Conservation (phyloP, 176 grass and related monocot species). For the Rhynchospora tenuis region DNA sequence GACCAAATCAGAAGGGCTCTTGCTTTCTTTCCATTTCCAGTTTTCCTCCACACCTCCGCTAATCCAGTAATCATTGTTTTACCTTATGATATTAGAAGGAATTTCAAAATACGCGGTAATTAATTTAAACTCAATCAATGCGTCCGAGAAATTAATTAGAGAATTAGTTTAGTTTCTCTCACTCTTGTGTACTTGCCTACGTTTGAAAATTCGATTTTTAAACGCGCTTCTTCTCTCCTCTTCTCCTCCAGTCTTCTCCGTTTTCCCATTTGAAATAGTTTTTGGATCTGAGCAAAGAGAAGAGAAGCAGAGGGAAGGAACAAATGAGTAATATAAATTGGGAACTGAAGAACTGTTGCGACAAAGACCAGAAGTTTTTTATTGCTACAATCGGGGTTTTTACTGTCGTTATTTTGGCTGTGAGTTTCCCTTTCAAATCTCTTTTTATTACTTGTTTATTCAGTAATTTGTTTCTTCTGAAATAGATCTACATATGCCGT, state of each 20-base stretch:
- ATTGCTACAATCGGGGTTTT: slow-evolving; percentile 63
- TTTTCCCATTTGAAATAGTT: background rate
- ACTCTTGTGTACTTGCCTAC: background rate
- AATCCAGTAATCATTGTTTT: background rate
- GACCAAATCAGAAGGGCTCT: background rate
- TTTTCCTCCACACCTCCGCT: background rate
- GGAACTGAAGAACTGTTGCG: slow-evolving; percentile 91
- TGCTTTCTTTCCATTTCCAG: background rate
- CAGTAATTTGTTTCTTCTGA: background rate
- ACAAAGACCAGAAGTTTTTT: slow-evolving; percentile 54
- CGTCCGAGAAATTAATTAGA: slow-evolving; percentile 3
- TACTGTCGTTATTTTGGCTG: slow-evolving; percentile 88
- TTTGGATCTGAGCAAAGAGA: slow-evolving; percentile 37
- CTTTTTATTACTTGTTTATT: background rate
- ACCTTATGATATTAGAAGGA: background rate
- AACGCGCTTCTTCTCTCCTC: slow-evolving; percentile 18
- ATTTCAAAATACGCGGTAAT: slow-evolving; percentile 1
- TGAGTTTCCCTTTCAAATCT: slow-evolving; percentile 22
- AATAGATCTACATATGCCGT: background rate
- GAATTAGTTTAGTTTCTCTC: background rate
- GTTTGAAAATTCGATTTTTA: slow-evolving; percentile 16
- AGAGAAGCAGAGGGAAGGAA: background rate
- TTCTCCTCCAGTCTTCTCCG: background rate
- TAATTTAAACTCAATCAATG: background rate
- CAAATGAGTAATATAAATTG: slow-evolving; percentile 61